These are phyloP conservation scores for Cordyceps javanica DNA, from an alignment of 2,329 filamentous ascomycete genomes.

Conservation along the genomic window DNA sequence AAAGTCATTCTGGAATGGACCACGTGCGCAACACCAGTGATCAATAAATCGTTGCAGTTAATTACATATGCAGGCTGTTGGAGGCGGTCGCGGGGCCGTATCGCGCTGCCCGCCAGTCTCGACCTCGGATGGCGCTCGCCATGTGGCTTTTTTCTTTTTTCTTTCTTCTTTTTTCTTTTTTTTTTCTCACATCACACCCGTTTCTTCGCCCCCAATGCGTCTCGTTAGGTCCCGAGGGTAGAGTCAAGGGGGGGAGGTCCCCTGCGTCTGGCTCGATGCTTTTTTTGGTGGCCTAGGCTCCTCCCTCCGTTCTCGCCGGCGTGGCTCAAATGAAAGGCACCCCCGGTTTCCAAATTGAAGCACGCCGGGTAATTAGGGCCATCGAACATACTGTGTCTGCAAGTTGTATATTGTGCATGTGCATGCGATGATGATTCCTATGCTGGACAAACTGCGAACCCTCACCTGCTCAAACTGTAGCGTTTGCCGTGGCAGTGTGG, in stretches of 20 bases:
- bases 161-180: too few species aligned
- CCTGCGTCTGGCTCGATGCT: background rate
- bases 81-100: background rate
- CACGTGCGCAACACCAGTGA: constrained; percentile 5
- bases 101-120: constrained; percentile 2
- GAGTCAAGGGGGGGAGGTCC: background rate
- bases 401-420: too few species aligned
- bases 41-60: background rate
- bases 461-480: background rate
- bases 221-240: background rate
- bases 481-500: background rate
- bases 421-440: background rate
- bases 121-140: constrained; percentile 1
- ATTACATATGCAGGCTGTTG: background rate
- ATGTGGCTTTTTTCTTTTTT: constrained; percentile 3
- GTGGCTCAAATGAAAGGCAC: background rate
- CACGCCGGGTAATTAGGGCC: too few species aligned
- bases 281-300: background rate
- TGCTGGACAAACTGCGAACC: background rate
- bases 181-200: background rate
- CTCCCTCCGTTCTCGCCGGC: too few species aligned
- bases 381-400: background rate
- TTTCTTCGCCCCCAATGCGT: constrained; percentile 6
- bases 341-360: too few species aligned
- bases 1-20: background rate